phyloP scores from a whole-genome alignment of 2,329 filamentous ascomycete genomes.

The Ophiostoma sp. region DNA sequence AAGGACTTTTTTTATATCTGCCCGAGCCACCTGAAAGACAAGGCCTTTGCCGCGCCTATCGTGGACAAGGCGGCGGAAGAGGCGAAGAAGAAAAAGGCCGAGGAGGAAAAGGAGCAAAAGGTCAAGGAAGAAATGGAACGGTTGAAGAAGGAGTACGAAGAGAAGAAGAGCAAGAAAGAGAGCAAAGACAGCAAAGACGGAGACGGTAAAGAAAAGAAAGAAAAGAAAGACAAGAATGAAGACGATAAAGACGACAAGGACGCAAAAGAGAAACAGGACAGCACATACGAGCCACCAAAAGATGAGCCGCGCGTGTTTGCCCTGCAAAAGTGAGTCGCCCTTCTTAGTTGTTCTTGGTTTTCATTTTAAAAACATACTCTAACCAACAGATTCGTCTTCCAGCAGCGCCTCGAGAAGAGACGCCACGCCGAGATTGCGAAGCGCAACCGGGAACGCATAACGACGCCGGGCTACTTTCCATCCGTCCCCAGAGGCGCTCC shows the following conservation, averaged over 20 bases:
- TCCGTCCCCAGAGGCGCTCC: constrained; percentile 66
- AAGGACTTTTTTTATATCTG: constrained; percentile 90
- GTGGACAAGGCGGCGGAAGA: constrained; percentile 62
- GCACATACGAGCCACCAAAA: constrained; percentile 36
- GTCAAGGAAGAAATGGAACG: constrained; percentile 59
- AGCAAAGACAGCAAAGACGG: constrained; percentile 60
- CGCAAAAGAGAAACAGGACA: constrained; percentile 11
- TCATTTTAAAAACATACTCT: neutral
- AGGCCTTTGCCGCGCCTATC: constrained; percentile 70
- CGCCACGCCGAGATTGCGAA: constrained; percentile 73
- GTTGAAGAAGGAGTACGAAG: constrained; percentile 72
- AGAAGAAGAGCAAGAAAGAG: constrained; percentile 62
- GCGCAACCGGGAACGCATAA: constrained; percentile 72
- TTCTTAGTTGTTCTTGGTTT: no score
- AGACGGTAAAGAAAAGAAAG: constrained; percentile 36
- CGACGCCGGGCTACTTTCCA: constrained; percentile 75
- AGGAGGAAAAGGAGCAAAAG: constrained; percentile 61
- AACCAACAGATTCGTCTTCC: constrained; percentile 68
- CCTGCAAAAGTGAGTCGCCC: constrained; percentile 62
- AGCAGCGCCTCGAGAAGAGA: constrained; percentile 75
- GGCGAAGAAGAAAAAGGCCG: constrained; percentile 59
- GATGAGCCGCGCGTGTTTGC: constrained; percentile 76
- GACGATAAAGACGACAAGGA: constrained; percentile 37
- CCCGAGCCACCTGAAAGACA: constrained; percentile 73
- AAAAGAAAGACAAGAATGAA: constrained; percentile 31